Evolutionary conservation across 495 filamentous ascomycete genomes (phyloP), one percentile per base, ranked within the genome.

Genomic region (Penicillium daleae): DNA sequence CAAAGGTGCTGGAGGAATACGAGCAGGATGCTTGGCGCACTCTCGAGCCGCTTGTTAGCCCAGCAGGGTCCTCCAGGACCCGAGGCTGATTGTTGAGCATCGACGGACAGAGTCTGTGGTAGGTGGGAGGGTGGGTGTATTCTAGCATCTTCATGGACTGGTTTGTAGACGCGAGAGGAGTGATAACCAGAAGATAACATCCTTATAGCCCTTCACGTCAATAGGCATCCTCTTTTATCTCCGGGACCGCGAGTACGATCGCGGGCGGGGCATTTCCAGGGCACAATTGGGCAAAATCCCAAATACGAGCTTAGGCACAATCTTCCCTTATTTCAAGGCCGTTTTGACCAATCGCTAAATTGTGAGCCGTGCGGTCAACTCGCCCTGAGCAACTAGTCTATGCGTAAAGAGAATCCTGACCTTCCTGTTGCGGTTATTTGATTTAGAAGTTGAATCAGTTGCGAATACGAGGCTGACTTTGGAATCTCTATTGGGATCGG

Each of bases 21-120:
- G 66, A 69, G 66, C 32, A 40, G 50, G 35, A 22, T 50, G 29
- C 66, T 66, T 68, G 63, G 63, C 66, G 21, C 37, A 37, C 39
- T 39, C 63, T 62, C 66, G 39, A 63, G 57, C 63, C 57, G 51
- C 66, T 48, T 59, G 58, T 58, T 53, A 17, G 46, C 9, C 22
- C 46, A 27, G 46, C 46, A 50, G 46, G 24, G 52, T 51, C 52
- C 19, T 39, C 26, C 27, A n/a, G 3, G 37, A 24, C 2, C 17
- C 13, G 12, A 29, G 29, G 27, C 39, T 24, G 49, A 37, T 35
- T 22, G 31, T 7, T 35, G 51, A 29, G 24, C 29, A 35, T 9
- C 10, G 35, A 59, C 46, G 57, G 31, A 22, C 4, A 40, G 29
- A n/a, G n/a, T n/a, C n/a, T n/a, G n/a, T n/a, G n/a, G n/a, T n/a